A percentile compares a stretch with the other conserved stretches of the same genome.
phyloP scores from a whole-genome alignment of 345 rosid genomes.

The Hibiscus mutabilis region DNA sequence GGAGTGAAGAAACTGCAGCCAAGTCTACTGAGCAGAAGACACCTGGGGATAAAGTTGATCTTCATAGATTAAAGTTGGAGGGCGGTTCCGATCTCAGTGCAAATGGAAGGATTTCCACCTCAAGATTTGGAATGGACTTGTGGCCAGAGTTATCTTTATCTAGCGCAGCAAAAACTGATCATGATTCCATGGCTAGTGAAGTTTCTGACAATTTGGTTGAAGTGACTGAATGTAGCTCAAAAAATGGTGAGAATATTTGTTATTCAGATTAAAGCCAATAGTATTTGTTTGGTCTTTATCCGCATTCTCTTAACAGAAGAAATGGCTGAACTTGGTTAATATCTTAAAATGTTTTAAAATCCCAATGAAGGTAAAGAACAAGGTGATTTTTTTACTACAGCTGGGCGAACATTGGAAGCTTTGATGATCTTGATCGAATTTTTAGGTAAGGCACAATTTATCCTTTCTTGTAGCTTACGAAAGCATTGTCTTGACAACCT shows the following conservation, averaged over 20 bases:
- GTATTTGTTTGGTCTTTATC: constrained; percentile 17
- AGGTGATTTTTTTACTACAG: constrained; percentile 69
- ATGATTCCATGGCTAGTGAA: constrained; percentile 39
- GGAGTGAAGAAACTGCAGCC: constrained; percentile 33
- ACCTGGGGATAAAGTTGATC: constrained; percentile 28
- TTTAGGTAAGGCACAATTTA: constrained; percentile 61
- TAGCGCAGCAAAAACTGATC: constrained; percentile 33
- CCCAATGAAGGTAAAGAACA: constrained; percentile 52
- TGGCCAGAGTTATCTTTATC: constrained; percentile 52
- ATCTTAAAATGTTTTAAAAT: constrained; percentile 44
- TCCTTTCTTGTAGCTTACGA: constrained; percentile 3
- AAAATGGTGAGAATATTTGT: constrained; percentile 36
- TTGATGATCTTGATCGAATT: constrained; percentile 87
- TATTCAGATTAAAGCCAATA: constrained; percentile 12
- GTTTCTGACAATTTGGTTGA: constrained; percentile 39
- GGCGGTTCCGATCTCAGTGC: constrained; percentile 32
- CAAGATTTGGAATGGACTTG: constrained; percentile 40
- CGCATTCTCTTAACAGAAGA: constrained; percentile 33
- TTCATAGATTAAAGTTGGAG: constrained; percentile 36
- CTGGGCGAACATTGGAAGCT: constrained; percentile 93
- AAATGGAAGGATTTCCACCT: constrained; percentile 35
- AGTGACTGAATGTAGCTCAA: constrained; percentile 31
- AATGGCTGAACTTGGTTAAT: constrained; percentile 43
- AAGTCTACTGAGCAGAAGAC: constrained; percentile 36
- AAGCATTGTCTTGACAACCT: not conserved